These are phyloP conservation scores for Aspergillus sojae DNA, from an alignment of 2,329 filamentous ascomycete species.

Conservation along the genomic window DNA sequence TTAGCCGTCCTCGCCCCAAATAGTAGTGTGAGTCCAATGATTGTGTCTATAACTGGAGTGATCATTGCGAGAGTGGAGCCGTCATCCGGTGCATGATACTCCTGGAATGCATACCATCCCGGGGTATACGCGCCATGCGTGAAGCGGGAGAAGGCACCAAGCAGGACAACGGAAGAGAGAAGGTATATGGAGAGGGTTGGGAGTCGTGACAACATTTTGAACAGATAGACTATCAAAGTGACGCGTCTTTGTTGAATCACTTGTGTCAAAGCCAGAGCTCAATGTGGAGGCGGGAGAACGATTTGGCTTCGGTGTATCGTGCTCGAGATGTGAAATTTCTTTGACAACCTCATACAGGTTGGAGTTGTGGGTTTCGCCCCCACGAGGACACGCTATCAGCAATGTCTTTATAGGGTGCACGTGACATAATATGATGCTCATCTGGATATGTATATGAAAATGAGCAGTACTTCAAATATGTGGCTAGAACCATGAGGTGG, in stretches of 20 bases:
- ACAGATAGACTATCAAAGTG: background rate
- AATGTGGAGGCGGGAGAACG: background rate
- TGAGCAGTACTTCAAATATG: too few relatives aligned
- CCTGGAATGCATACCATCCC: constrained; percentile 5
- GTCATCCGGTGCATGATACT: constrained; percentile 7
- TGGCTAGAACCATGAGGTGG: too few relatives aligned
- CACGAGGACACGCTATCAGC: too few relatives aligned
- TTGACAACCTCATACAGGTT: too few relatives aligned
- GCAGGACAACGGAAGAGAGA: constrained; percentile 1
- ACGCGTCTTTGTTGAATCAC: background rate
- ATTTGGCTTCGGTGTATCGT: background rate
- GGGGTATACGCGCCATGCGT: constrained; percentile 7
- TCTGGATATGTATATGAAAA: background rate
- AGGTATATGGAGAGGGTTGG: background rate
- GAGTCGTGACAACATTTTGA: background rate
- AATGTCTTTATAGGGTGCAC: background rate
- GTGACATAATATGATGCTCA: background rate
- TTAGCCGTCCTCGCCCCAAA: fast-evolving
- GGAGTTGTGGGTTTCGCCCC: too few relatives aligned
- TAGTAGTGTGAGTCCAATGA: background rate
- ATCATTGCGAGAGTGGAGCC: background rate
- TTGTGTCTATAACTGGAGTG: background rate
- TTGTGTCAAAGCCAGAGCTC: background rate
- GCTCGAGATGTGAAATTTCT: background rate
- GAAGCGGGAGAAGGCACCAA: constrained; percentile 10